Evolutionary conservation across 805 yeast species (phyloP), one percentile per base, ranked within the genome.

Genomic region (Jamesozyma piceae): DNA sequence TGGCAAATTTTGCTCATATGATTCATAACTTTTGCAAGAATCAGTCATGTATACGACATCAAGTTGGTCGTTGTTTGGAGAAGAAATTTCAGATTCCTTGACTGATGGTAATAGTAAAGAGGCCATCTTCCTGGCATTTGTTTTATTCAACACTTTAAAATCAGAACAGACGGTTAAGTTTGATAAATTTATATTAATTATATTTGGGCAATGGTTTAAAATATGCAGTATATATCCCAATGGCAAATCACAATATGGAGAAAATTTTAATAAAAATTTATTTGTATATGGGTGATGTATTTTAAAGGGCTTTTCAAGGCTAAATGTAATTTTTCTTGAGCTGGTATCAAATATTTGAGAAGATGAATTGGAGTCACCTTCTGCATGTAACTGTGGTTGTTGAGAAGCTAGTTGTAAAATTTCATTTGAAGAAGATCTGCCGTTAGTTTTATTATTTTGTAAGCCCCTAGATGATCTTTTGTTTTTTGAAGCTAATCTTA

Each of bases 201-300:
- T 51, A 49, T 82, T 80, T 13, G 77, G 77, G 55, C 95, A 88
- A 28, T 75, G 64, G n/a, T 71, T 72, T 31, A 87, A 54, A 30
- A 86, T 53, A 57, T 84, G 94, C 13, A 87, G 55, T 9, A 88
- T 53, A 48, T 77, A 76, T 0, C 95, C 96, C 24, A 81, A 64
- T 1, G 96, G 96, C 5, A 87, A 57, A 57, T 87, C 96, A 50
- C 73, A 77, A n/a, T 80, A 71, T 18, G 73, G 67, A 3, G 85
- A 70, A 60, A 82, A 82, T 57, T 75, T 80, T 42, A 70, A 53
- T 30, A 85, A 58, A 48, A 80, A 77, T 43, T 76, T 74, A 55
- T 75, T 80, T 33, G 78, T 76, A 37, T 64, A 59, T 2, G 92
- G 92, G 55, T 83, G 88, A 2, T 62, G 31, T 1, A 45, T 40